Conservation (phyloP, 1,284 basidiomycete species). For the Cryptococcus hybrid region DNA sequence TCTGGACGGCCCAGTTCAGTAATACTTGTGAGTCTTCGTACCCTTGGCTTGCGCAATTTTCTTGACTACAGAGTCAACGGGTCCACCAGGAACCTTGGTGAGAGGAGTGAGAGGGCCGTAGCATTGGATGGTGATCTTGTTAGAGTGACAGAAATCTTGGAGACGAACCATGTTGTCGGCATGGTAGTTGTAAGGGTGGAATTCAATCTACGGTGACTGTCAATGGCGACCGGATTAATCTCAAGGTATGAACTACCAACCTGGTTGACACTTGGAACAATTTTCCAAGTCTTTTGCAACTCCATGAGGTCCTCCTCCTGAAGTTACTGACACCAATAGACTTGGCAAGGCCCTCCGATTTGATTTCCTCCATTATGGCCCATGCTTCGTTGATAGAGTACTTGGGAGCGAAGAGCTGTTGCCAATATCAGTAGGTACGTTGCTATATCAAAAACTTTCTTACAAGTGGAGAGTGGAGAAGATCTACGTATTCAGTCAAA, state of each 20-base stretch:
- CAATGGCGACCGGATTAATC: not conserved
- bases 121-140: conserved; percentile 65
- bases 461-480: conserved; percentile 65
- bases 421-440: not conserved
- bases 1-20: conserved; percentile 43
- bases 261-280: conserved; percentile 75
- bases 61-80: conserved; percentile 57
- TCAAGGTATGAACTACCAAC: conserved; percentile 36
- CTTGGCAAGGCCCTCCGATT: conserved; percentile 65
- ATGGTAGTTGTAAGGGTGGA: conserved; percentile 72
- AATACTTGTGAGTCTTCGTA: conserved; percentile 41
- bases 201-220: conserved; percentile 60
- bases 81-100: conserved; percentile 57
- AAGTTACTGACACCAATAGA: conserved; percentile 87
- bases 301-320: conserved; percentile 63
- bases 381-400: conserved; percentile 52
- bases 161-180: conserved; percentile 57
- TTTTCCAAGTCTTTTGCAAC: conserved; percentile 57
- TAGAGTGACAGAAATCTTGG: conserved; percentile 58
- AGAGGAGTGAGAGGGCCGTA: conserved; percentile 57
- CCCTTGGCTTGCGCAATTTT: conserved; percentile 52
- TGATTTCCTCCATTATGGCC: conserved; percentile 68
- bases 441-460: conserved; percentile 3
- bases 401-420: conserved; percentile 44
- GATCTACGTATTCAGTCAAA: conserved; percentile 49